Base-by-base conservation (phyloP, 164 flowering plant genomes). In the Platanus orientalis region DNA sequence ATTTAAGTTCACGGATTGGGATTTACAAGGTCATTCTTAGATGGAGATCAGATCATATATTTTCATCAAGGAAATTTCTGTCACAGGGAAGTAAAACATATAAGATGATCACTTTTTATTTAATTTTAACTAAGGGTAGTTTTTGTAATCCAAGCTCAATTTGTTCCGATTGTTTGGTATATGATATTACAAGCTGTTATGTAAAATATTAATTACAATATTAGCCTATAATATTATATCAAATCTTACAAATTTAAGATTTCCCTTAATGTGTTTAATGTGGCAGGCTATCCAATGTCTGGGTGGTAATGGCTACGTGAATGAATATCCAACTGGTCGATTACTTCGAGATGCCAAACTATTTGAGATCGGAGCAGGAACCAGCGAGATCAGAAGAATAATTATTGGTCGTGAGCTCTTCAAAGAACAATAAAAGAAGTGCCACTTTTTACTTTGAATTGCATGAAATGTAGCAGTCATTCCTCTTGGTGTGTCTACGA, bases 301-400 rank as follows among this genome's bases (percentile, higher is more conserved):
- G 48, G 99, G 98, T 29, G 99, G 98, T 6, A 95, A 95, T 62
- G 98, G 99, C 4, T 95, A 92, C 47, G 90, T 95, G 54, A 95
- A 92, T 51, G 99, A 95, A 73, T 95, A 95, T 65, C 71, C 86
- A 63, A 95, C 99, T 0, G 97, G 99, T 14, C 89, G 99, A 20
- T 84, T 89, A 68, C 94, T 95, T 17, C 86, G 98, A 60, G 99
- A 95, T 76, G 99, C 99, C 50, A 95, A 95, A 70, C 78, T 92
- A 16, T 95, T 83, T 68, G 99, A 95, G 78, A 92, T 95, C 51
- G 99, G 96, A 49, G 99, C 99, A 4, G 99, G 99, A 23, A 95
- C 99, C 9, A 95, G 97, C 63, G 99, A 95, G 78, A 87, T 95
- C 54, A 80, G 99, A 77, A 85, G 99, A 76, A 75, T 88, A 82